A percentile compares a stretch with the other conserved stretches of the same genome.
These are phyloP conservation scores for Fraxinus baroniana DNA, from an alignment of 305 asterid species.

Conservation along the genomic window DNA sequence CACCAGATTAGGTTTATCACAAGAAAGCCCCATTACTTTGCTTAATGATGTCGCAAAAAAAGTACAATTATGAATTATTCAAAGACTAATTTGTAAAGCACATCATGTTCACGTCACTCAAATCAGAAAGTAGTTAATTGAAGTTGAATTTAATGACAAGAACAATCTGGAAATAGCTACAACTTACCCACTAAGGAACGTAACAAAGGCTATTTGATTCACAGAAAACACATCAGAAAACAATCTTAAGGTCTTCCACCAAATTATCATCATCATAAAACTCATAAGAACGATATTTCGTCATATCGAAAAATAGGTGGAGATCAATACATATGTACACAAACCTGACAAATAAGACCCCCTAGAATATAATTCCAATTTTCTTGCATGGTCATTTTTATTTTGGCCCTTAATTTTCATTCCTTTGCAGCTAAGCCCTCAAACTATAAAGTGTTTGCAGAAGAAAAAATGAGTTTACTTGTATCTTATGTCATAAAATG, in stretches of 20 bases:
- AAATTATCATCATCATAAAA: too few relatives aligned
- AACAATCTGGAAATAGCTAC: not conserved
- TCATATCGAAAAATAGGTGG: not conserved
- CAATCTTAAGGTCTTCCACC: too few relatives aligned
- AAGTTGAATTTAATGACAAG: not conserved
- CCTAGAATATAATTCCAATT: too few relatives aligned
- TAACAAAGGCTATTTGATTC: too few relatives aligned
- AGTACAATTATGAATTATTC: not conserved
- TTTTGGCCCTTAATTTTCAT: not conserved
- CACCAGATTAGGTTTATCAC: not conserved
- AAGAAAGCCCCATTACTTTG: not conserved
- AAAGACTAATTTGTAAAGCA: not conserved
- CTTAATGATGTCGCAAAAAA: not conserved
- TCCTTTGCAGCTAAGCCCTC: not conserved
- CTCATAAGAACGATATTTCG: not conserved
- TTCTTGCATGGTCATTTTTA: not conserved
- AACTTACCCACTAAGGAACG: not conserved
- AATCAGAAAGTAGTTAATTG: not conserved
- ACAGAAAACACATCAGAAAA: too few relatives aligned
- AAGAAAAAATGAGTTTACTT: not conserved
- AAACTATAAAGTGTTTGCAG: not conserved
- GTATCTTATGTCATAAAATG: not conserved
- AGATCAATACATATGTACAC: constrained; percentile 2
- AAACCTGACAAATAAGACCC: constrained; percentile 52
- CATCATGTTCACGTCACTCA: not conserved